phyloP scores from a whole-genome alignment of 192 early-diverging fungal genomes.

The Anaeromyces robustus region DNA sequence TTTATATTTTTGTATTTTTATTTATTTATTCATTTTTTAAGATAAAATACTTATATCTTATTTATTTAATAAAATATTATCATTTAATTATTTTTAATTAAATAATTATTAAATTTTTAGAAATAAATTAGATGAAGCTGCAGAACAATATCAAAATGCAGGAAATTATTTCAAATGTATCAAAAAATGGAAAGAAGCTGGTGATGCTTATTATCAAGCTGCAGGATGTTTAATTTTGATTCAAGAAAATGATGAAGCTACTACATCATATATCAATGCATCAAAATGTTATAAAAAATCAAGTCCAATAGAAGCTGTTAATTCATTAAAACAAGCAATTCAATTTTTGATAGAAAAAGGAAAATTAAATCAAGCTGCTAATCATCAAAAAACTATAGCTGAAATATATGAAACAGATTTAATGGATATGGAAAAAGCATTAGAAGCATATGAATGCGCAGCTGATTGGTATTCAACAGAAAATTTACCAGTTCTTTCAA shows the following conservation, averaged over 20 bases:
- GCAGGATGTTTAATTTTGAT: constrained; percentile 61
- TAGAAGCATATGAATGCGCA: constrained; percentile 76
- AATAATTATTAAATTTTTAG: constrained; percentile 30
- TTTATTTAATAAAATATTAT: no score
- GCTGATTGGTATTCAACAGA: constrained; percentile 88
- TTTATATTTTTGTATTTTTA: no score
- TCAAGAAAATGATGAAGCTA: constrained; percentile 73
- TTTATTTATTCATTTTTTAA: no score
- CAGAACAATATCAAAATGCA: constrained; percentile 81
- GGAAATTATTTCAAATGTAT: constrained; percentile 85
- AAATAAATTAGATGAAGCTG: constrained; percentile 87
- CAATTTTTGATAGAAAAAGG: constrained; percentile 67
- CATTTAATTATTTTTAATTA: background rate
- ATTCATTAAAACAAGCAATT: constrained; percentile 60
- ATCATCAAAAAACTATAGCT: constrained; percentile 86
- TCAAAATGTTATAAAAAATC: constrained; percentile 80
- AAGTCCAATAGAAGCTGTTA: constrained; percentile 60
- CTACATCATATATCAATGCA: constrained; percentile 66
- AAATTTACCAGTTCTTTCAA: constrained; percentile 76
- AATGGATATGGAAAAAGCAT: constrained; percentile 57
- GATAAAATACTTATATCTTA: no score
- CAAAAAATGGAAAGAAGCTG: constrained; percentile 84
- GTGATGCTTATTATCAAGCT: constrained; percentile 78
- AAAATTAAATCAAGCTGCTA: constrained; percentile 76
- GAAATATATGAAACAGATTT: constrained; percentile 78